Conservation (phyloP, 2,329 filamentous ascomycete genomes). For the Epichloe typhina region DNA sequence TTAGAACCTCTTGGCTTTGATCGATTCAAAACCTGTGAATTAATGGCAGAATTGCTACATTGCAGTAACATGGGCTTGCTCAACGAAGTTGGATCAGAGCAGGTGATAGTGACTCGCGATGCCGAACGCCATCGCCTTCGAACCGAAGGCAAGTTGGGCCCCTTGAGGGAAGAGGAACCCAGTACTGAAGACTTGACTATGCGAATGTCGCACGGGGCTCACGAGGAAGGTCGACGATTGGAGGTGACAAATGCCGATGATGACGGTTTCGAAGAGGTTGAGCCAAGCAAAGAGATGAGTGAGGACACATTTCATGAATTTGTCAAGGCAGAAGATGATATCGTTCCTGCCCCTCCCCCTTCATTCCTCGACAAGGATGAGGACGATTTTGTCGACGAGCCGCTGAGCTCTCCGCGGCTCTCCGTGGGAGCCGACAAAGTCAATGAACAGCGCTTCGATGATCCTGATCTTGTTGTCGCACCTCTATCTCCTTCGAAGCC, state of each 20-base stretch:
- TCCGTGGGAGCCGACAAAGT: conserved; percentile 45
- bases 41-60: conserved; percentile 94
- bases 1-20: conserved; percentile 95
- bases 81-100: conserved; percentile 83
- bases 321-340: conserved; percentile 45
- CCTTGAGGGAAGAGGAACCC: conserved; percentile 25
- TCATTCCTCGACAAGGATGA: conserved; percentile 39
- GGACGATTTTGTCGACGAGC: conserved; percentile 68
- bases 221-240: conserved; percentile 52
- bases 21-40: conserved; percentile 94
- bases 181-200: conserved; percentile 47
- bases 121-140: conserved; percentile 68
- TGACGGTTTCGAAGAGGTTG: conserved; percentile 89
- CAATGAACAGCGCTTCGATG: conserved; percentile 38
- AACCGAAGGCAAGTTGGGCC: conserved; percentile 55
- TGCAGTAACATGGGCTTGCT: conserved; percentile 97
- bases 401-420: conserved; percentile 54
- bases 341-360: conserved; percentile 18
- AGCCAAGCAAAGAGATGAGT: conserved; percentile 52
- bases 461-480: conserved; percentile 41
- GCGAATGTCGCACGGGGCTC: conserved; percentile 35
- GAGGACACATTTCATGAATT: conserved; percentile 62
- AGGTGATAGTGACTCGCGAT: conserved; percentile 70
- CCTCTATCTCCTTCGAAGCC: conserved; percentile 40
- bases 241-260: conserved; percentile 74